Evolutionary conservation across 2,329 filamentous ascomycete genomes (phyloP), one percentile per base, ranked within the genome.

Genomic region (Penicillium sp.): DNA sequence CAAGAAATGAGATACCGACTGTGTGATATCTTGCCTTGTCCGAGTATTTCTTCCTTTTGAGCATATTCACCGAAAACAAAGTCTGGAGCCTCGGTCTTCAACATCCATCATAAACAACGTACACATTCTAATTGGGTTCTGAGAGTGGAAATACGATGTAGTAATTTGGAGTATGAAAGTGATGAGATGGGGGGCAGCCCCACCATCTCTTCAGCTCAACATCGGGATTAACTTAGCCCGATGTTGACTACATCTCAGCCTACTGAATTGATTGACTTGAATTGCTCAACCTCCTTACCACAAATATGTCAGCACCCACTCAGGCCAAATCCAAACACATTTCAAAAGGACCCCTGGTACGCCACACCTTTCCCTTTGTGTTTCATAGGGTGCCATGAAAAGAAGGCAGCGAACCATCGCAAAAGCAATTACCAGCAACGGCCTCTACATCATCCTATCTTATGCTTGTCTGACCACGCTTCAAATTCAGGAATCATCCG

Each of bases 311-410:
- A 26, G 40, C 50, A 9, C 49, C 52, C 10, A 55, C 44, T 23
- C 54, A 59, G 40, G 51, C 58, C 24, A 50, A 62, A 43, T 67
- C 64, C 20, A 64, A 61, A 40, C 49, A 63, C 29, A 27, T 68
- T 14, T 65, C 64, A 6, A 59, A 49, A 32, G 65, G 54, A 18
- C 65, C 66, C 36, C 53, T 69, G 63, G 67, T 69, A 67, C 22
- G 61, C 44, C 35, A 34, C 16, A 32, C 11, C 29, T 28, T 29
- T 22, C 28, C 11, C 23, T 22, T 24, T 20, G n/a, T 18, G 31
- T 14, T 49, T 32, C 22, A 31, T 16, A 35, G 7, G 34, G 34
- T 45, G 10, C 31, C 31, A 8, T 18, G 14, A 18, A 34, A 11
- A 9, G 3, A 10, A 34, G 31, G 14, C 31, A 34, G 11, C 16